Percentiles rank a stretch among this genome's conserved stretches.
phyloP scores from a whole-genome alignment of 164 flowering plant species.

The Vitis amurensis region DNA sequence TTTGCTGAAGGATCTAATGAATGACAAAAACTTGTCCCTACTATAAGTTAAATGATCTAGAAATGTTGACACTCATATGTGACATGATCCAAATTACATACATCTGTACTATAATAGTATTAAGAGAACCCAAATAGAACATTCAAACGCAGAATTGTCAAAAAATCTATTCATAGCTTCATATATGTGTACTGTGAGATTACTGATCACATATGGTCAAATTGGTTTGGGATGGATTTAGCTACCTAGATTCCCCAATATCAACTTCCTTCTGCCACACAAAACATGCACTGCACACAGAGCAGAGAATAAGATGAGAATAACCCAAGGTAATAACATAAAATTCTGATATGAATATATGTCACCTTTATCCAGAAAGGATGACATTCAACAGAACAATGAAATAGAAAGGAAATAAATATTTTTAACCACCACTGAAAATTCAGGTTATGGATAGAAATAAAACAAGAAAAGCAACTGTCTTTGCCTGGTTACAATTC shows the following conservation, averaged over 20 bases:
- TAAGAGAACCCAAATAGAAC: not conserved
- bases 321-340: not conserved
- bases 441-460: not conserved
- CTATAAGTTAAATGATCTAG: not conserved
- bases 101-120: not conserved
- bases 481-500: not conserved
- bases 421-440: not conserved
- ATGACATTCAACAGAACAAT: not conserved
- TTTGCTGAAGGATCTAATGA: not conserved
- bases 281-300: not conserved
- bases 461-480: not conserved
- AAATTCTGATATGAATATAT: not conserved
- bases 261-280: not conserved
- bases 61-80: not conserved
- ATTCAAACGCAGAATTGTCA: not conserved
- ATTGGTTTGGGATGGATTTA: too few relatives aligned
- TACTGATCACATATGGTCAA: too few relatives aligned
- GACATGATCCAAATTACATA: not conserved
- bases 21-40: not conserved
- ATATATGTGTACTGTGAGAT: not conserved
- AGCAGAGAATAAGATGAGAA: not conserved
- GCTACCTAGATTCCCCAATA: not conserved
- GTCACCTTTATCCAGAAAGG: not conserved
- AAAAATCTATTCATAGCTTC: not conserved
- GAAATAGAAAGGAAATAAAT: too few relatives aligned